Evolutionary conservation across 2,329 filamentous ascomycete genomes (phyloP).

Genomic region (Cordyceps fumosorosea): DNA sequence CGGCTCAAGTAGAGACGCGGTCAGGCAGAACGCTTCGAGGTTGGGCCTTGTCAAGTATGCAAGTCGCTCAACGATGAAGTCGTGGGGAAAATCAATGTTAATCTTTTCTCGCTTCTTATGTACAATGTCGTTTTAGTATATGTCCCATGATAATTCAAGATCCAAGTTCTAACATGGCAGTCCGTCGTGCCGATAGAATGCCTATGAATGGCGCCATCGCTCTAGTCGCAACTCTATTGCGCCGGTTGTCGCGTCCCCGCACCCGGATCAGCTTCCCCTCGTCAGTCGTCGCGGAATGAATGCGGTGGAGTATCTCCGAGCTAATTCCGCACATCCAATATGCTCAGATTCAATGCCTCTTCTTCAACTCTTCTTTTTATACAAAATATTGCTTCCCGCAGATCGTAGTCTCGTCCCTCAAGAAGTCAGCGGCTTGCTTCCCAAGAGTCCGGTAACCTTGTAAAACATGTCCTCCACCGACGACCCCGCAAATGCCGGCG

Average conservation of each 20-base stretch:
- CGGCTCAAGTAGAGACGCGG: neutral
- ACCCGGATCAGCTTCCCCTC: neutral
- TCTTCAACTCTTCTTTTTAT: neutral
- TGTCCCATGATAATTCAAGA: neutral
- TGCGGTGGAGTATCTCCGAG: neutral
- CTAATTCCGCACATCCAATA: neutral
- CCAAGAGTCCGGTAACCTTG: conserved; percentile 57
- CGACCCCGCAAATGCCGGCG: conserved; percentile 61
- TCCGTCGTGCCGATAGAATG: neutral
- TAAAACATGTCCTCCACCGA: conserved; percentile 72
- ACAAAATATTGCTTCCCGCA: neutral
- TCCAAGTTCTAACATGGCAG: neutral
- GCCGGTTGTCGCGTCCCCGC: neutral
- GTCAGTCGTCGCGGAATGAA: too few species aligned
- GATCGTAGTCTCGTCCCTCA: neutral
- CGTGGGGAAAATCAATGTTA: neutral
- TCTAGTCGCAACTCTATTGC: conserved; percentile 7
- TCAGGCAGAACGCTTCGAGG: neutral
- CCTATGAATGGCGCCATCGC: conserved; percentile 14
- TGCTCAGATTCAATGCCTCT: conserved; percentile 11
- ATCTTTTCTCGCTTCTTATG: conserved; percentile 2
- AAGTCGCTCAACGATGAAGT: neutral
- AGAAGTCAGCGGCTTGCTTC: conserved; percentile 43
- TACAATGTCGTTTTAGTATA: conserved; percentile 8
- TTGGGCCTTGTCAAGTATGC: too few species aligned